Conservation (phyloP, 2,329 filamentous ascomycete genomes). For the Chrysoporthe puriensis region DNA sequence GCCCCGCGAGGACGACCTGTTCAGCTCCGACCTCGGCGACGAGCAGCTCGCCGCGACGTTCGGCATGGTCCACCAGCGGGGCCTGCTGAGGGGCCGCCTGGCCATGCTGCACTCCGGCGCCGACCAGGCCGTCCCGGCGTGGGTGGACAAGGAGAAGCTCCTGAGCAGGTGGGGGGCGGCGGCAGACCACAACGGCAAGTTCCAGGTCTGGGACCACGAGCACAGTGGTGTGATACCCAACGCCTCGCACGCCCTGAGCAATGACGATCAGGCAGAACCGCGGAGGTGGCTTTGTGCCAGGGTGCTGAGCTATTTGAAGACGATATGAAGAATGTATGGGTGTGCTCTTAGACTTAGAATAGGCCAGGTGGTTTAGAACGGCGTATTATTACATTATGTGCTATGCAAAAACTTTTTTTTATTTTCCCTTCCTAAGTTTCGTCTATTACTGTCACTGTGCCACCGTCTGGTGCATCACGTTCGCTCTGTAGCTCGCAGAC, state of each 20-base stretch:
- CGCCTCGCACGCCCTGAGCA: constrained; percentile 53
- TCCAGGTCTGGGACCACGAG: constrained; percentile 48
- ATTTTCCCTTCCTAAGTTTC: too few relatives aligned
- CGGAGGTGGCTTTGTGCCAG: constrained; percentile 32
- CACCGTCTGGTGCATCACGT: constrained; percentile 41
- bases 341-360: too few relatives aligned
- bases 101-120: constrained; percentile 49
- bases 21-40: constrained; percentile 62
- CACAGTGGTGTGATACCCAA: constrained; percentile 51
- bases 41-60: constrained; percentile 56
- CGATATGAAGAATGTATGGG: background rate
- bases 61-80: constrained; percentile 47
- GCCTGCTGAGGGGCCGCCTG: constrained; percentile 42
- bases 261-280: constrained; percentile 49
- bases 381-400: too few relatives aligned
- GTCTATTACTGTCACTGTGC: constrained; percentile 10
- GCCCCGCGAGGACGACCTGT: constrained; percentile 65
- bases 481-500: constrained; percentile 37
- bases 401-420: background rate
- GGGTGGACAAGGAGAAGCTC: constrained; percentile 48
- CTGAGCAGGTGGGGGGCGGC: constrained; percentile 47
- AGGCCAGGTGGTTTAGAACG: too few relatives aligned
- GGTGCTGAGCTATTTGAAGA: constrained; percentile 30
- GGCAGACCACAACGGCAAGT: constrained; percentile 39
- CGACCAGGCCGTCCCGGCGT: constrained; percentile 48